Percentiles rank a stretch among this genome's conserved stretches.
Conservation (phyloP, 768 basidiomycete genomes). For the Amyloporia xantha region DNA sequence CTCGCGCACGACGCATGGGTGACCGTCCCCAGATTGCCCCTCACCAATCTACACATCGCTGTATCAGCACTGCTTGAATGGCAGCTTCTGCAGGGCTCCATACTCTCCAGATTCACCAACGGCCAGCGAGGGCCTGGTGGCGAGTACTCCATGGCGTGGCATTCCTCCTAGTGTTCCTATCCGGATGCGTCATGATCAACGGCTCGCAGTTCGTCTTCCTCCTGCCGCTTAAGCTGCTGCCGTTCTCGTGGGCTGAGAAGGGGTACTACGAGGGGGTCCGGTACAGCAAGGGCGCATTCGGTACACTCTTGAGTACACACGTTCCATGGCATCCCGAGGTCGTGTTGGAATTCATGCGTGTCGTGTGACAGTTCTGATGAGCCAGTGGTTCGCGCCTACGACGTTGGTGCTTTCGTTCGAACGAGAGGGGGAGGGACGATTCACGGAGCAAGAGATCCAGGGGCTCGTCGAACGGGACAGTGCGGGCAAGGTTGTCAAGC, state of each 20-base stretch:
- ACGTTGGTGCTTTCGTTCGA: conserved; percentile 69
- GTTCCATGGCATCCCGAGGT: too few relatives aligned
- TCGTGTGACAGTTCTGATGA: conserved; percentile 55
- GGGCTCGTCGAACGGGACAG: conserved; percentile 48
- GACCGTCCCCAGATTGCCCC: too few relatives aligned
- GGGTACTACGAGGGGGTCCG: conserved; percentile 67
- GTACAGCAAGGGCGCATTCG: conserved; percentile 81
- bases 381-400: conserved; percentile 79
- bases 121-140: conserved; percentile 48
- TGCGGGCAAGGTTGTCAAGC: conserved; percentile 46
- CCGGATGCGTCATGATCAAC: conserved; percentile 65
- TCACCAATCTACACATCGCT: too few relatives aligned
- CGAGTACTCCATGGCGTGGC: conserved; percentile 42
- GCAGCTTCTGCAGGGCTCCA: conserved; percentile 21
- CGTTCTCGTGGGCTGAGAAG: conserved; percentile 46
- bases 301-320: conserved; percentile 49
- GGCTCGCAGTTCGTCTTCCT: conserved; percentile 66
- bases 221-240: conserved; percentile 58
- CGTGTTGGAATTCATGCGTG: neutral
- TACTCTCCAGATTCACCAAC: conserved; percentile 44
- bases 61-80: too few relatives aligned
- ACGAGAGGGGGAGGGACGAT: conserved; percentile 54
- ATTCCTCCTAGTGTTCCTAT: conserved; percentile 52
- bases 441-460: conserved; percentile 54
- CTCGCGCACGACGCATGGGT: too few relatives aligned